phyloP scores from a whole-genome alignment of 2,329 filamentous ascomycete species.

The Aspergillus fijiensis region DNA sequence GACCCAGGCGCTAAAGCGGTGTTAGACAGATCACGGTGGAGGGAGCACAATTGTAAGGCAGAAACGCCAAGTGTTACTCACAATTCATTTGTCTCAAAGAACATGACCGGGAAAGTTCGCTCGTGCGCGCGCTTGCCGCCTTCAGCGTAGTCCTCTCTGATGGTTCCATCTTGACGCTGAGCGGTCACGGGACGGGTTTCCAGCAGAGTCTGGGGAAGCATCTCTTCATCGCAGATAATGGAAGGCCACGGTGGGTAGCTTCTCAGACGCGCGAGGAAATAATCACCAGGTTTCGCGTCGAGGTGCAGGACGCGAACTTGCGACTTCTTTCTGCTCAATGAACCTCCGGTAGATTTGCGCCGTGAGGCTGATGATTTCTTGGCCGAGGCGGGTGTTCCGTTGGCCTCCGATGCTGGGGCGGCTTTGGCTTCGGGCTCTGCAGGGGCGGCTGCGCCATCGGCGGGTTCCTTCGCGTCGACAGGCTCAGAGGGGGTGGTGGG shows the following conservation, averaged over 20 bases:
- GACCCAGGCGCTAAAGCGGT: slow-evolving; percentile 74
- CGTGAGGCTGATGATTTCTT: slow-evolving; percentile 51
- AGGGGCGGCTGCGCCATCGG: slow-evolving; percentile 22
- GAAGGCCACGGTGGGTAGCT: slow-evolving; percentile 93
- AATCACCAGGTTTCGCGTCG: slow-evolving; percentile 84
- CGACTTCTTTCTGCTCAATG: slow-evolving; percentile 82
- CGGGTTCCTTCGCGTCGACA: slow-evolving; percentile 26
- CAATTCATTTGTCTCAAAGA: slow-evolving; percentile 94
- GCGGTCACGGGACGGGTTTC: slow-evolving; percentile 81
- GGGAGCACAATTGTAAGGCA: slow-evolving; percentile 8
- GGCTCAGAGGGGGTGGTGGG: slow-evolving; percentile 23
- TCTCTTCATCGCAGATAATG: slow-evolving; percentile 89
- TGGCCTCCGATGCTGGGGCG: slow-evolving; percentile 35
- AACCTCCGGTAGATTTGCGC: slow-evolving; percentile 73
- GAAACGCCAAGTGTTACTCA: slow-evolving; percentile 54
- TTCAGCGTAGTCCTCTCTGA: slow-evolving; percentile 81
- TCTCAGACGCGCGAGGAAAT: slow-evolving; percentile 90
- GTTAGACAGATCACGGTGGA: slow-evolving; percentile 15
- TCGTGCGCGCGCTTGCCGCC: slow-evolving; percentile 83
- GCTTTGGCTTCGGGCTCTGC: slow-evolving; percentile 28
- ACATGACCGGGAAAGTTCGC: slow-evolving; percentile 92
- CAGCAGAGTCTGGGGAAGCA: slow-evolving; percentile 78
- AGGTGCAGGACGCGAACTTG: slow-evolving; percentile 68
- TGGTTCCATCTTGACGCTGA: slow-evolving; percentile 76
- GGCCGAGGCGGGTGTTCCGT: slow-evolving; percentile 51